Evolutionary conservation across 2,329 filamentous ascomycete genomes (phyloP), one percentile per base, ranked within the genome.

Genomic region (Apiospora rasikravindrae): DNA sequence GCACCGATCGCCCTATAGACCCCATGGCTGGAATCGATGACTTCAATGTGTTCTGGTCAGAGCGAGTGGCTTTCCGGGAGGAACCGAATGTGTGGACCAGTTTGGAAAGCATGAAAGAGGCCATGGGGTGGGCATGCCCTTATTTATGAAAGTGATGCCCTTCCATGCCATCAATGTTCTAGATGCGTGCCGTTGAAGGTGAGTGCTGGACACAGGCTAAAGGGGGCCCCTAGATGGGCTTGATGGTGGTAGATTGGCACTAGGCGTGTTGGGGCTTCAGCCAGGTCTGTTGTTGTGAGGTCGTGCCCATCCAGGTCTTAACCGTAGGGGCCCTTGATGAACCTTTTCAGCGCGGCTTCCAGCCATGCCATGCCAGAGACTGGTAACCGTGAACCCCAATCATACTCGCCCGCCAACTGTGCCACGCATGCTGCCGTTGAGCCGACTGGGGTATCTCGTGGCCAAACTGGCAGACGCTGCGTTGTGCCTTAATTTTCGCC

Each of bases 231-330:
- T 4, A 64, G 33, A 13, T 13, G 22, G 40, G 57, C 57, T 64
- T 64, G 57, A 11, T 5, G 7, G n/a, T 29, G 16, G 33, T 64
- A 40, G 33, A 64, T 24, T 40, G 57, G 10, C 57, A 64, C 57
- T 64, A 64, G 57, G 57, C 57, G 33, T 40, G 8, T 11, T 13
- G 57, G 24, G 33, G 33, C 57, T 64, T 40, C 33, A 19, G 57
- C 33, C 57, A 40, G 22, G 33, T n/a, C 57, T 64, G 33, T 40
- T 64, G 57, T 64, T 64, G n/a, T 33, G 57, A 64, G 57, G 57
- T 40, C 33, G 57, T 37, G 57, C 57, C 57, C 33, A 40, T 64
- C 57, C 57, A n/a, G 57, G 33, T 64, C 19, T 64, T 64, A 64
- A 16, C 33, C 2, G 2, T 53, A n/a, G 2, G 57, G 19, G 19